Percentiles rank a stretch among this genome's conserved stretches.
Conservation (phyloP, 345 rosid species). For the Euphorbia lathyris region DNA sequence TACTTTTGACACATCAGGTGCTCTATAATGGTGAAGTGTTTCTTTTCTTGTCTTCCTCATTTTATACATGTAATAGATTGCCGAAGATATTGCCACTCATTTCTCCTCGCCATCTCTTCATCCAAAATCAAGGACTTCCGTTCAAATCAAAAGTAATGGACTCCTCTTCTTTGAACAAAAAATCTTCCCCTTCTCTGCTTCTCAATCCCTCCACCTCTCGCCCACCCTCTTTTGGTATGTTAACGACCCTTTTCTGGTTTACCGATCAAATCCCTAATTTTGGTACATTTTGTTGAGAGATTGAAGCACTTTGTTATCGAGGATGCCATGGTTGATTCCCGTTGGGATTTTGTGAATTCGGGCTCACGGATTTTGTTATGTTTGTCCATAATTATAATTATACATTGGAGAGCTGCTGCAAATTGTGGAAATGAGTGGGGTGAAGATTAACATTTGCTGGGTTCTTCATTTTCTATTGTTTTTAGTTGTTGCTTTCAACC, state of each 20-base stretch:
- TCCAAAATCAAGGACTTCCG: conserved; percentile 45
- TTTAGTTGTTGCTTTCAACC: conserved; percentile 29
- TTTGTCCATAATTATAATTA: conserved; percentile 5
- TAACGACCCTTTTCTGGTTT: conserved; percentile 6
- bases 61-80: too few species aligned
- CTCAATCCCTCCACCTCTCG: background rate
- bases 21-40: too few species aligned
- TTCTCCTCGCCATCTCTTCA: conserved; percentile 44
- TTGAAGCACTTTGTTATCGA: conserved; percentile 2
- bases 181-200: background rate
- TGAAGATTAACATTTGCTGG: conserved; percentile 29
- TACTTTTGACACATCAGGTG: too few species aligned
- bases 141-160: conserved; percentile 25
- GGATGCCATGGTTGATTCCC: conserved; percentile 34
- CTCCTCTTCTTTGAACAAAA: conserved; percentile 18
- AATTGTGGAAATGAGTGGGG: conserved; percentile 32
- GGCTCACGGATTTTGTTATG: conserved; percentile 10
- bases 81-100: conserved; percentile 34
- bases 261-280: background rate
- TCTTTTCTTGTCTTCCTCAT: too few species aligned
- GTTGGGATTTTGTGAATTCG: conserved; percentile 7
- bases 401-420: conserved; percentile 20
- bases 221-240: conserved; percentile 7
- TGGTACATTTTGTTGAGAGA: conserved; percentile 4
- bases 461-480: conserved; percentile 29